Conservation (phyloP, 805 yeast genomes). For the Yarrowia sp. region DNA sequence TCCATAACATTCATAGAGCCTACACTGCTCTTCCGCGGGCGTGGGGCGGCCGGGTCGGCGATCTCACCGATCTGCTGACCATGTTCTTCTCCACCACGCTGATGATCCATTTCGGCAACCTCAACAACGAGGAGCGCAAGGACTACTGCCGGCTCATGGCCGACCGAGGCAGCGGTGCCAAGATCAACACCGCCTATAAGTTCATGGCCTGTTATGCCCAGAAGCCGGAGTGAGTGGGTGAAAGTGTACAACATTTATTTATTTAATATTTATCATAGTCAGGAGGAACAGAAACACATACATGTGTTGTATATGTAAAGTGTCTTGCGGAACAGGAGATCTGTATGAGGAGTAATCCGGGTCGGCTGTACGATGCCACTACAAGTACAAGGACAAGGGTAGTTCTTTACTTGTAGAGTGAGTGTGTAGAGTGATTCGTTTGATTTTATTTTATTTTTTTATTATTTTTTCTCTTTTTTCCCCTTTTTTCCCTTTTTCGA, state of each 20-base stretch:
- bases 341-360: no score
- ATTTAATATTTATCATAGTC: background rate
- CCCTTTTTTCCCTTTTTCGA: no score
- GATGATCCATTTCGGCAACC: slow-evolving; percentile 50
- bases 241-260: background rate
- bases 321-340: no score
- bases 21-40: slow-evolving; percentile 47
- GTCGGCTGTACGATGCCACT: no score
- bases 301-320: no score
- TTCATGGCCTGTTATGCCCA: slow-evolving; percentile 34
- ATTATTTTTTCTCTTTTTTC: background rate
- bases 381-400: no score
- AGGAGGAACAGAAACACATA: no score
- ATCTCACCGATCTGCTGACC: slow-evolving; percentile 47
- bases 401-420: no score
- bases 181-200: slow-evolving; percentile 27
- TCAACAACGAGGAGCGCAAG: slow-evolving; percentile 43
- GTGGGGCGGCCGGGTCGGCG: slow-evolving; percentile 49
- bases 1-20: slow-evolving; percentile 45
- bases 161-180: slow-evolving; percentile 2
- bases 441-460: no score
- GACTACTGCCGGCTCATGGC: slow-evolving; percentile 34
- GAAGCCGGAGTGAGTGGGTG: slow-evolving; percentile 29
- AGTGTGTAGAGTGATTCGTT: no score
- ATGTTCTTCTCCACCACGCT: slow-evolving; percentile 46